Evolutionary conservation across 495 filamentous ascomycete species (phyloP), one percentile per base, ranked within the genome.

Genomic region (Astrothelium subdiscretum): DNA sequence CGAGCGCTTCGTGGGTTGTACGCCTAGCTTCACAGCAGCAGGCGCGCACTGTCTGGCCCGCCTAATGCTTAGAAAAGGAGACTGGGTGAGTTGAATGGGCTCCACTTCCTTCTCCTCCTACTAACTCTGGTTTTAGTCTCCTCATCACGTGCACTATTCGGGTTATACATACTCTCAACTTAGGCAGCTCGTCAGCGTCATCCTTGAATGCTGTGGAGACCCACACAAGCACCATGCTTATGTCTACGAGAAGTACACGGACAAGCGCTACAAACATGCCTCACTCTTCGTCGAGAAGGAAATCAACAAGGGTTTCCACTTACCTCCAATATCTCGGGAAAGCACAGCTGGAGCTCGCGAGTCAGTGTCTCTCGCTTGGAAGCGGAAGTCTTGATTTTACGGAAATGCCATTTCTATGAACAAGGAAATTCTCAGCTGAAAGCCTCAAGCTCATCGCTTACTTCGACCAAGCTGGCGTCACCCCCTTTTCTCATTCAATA

Each of bases 1-100:
- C 73, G 94, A 97, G 78, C 87, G 92, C 29, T 97, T 97, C 69
- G 91, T 98, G 44, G 89, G 86, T 52, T 89, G 85, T 70, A 87
- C 89, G 44, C 88, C 94, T 5, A 97, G 92, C 79, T 97, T 87
- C 73, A 74, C 89, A 29, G 87, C 95, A 51, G 94, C 95, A 42
- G 95, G 90, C 13, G 91, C 94, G 43, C 95, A 97, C 73, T 96
- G 90, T 72, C 79, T 97, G 22, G 87, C 94, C n/a, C 85, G 94
- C 57, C 72, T 91, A 67, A 89, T 97, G 80, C 73, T 97, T 42
- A 82, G 81, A 68, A 96, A 95, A 76, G 94, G 92, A 64, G 81
- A 82, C 62, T 98, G 94, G 94, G 92, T 96, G 85, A 74, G 89
- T 42, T 42, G n/a, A 77, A 32, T 44, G 35, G 31, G 44, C 27